phyloP scores from a whole-genome alignment of 768 basidiomycete genomes.

The Collybia sordida region DNA sequence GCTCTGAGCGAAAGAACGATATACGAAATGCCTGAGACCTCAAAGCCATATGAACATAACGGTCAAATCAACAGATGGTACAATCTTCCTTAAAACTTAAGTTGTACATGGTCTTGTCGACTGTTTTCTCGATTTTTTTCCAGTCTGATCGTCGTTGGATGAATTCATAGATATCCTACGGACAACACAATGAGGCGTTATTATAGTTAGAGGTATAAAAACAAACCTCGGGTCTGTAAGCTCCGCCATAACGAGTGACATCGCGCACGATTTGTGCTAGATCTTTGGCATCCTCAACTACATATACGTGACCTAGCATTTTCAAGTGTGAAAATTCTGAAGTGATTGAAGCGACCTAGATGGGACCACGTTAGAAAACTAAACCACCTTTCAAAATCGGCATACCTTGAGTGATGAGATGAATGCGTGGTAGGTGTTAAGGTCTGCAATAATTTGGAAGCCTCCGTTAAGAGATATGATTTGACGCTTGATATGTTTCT shows the following conservation, averaged over 20 bases:
- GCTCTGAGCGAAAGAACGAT: too few relatives aligned
- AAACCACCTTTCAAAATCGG: neutral
- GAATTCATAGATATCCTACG: constrained; percentile 93
- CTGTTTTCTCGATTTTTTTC: constrained; percentile 97
- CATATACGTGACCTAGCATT: constrained; percentile 96
- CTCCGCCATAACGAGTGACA: constrained; percentile 93
- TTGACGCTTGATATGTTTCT: constrained; percentile 95
- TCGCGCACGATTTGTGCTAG: constrained; percentile 95
- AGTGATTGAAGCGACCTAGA: constrained; percentile 72
- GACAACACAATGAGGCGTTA: neutral
- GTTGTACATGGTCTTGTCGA: constrained; percentile 95
- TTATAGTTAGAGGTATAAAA: neutral
- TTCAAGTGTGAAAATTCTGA: constrained; percentile 93
- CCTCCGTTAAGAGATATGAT: constrained; percentile 94
- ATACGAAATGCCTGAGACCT: too few relatives aligned
- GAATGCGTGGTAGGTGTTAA: constrained; percentile 92
- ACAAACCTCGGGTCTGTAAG: constrained; percentile 86
- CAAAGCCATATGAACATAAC: too few relatives aligned
- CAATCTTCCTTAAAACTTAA: constrained; percentile 94
- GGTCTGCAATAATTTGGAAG: constrained; percentile 93
- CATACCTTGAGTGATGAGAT: constrained; percentile 80
- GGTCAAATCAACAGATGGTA: constrained; percentile 46
- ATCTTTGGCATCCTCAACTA: constrained; percentile 95
- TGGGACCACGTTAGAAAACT: neutral
- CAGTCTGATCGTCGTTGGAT: constrained; percentile 93